Base-by-base conservation (phyloP, 2,329 filamentous ascomycete genomes). In the Diaporthe ilicicola region DNA sequence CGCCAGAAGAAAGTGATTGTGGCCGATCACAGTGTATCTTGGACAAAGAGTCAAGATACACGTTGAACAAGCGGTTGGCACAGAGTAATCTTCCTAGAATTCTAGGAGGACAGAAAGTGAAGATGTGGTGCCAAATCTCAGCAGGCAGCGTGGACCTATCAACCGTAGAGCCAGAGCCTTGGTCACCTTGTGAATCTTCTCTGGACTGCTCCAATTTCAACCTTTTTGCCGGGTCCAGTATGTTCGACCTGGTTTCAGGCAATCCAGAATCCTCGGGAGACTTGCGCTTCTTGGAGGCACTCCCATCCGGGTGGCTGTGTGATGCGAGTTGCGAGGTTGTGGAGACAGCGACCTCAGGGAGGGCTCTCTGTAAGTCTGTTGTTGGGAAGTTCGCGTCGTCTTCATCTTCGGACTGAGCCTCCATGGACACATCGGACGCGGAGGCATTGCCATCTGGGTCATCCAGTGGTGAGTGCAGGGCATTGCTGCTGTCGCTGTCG, bases 101-200 rank as follows among this genome's bases (percentile, higher is more conserved):
- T 78, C 81, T 85, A 70, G 92, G 91, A 71, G 90, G 86, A 79
- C 90, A 87, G 78, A 89, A 90, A 76, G 86, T 87, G 79, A 94
- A 93, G 76, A 93, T 84, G 77, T 87, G 86, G 77, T 93, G 91
- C 91, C 92, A 93, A 76, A 93, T 82, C 81, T 91, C 88, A 75
- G 85, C 83, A 77, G 90, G 88, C 70, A 91, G 83, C 74, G 81
- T 61, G 67, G 76, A 80, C 69, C 71, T 75, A 70, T 79, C 71
- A 66, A 15, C 65, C 54, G 24, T n/a, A 65, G 37, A 64, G 59
- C 44, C 59, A 64, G 59, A n/a, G 8, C 51, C 24, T 32, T 22
- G 55, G 70, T 66, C 51, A 65, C 51, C 69, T 62, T 70, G 67
- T 59, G 53, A 53, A 42, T 51, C 50, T 66, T 64, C 51, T 44